A percentile compares a stretch with the other conserved stretches of the same genome.
Conservation (phyloP, 768 basidiomycete species). For the Cystofilobasidium ferigula region DNA sequence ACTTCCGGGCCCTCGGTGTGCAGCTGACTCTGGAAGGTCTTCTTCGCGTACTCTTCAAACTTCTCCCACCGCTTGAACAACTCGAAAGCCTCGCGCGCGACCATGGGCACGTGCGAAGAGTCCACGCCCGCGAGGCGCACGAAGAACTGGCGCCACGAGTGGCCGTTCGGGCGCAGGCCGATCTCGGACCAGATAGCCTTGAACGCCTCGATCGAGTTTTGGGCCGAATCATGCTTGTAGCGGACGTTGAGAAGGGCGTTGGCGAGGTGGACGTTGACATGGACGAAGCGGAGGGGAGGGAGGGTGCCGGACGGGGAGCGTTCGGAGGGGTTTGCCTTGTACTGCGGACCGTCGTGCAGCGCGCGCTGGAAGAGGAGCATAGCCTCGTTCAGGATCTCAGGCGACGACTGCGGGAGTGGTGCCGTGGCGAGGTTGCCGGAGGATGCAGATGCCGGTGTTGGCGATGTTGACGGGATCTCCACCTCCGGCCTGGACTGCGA, state of each 20-base stretch:
- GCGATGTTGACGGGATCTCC: slow-evolving; percentile 20
- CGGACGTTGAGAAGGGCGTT: slow-evolving; percentile 73
- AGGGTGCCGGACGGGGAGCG: slow-evolving; percentile 12
- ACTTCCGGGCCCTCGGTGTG: neutral
- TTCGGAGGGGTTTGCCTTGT: slow-evolving; percentile 2
- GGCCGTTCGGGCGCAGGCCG: slow-evolving; percentile 45
- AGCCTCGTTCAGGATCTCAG: slow-evolving; percentile 28
- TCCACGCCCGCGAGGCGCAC: slow-evolving; percentile 48
- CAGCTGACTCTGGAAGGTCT: neutral
- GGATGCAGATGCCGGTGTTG: neutral
- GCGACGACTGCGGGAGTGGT: slow-evolving; percentile 28
- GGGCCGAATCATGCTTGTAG: slow-evolving; percentile 49
- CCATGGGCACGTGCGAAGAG: slow-evolving; percentile 10
- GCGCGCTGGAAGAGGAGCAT: slow-evolving; percentile 25
- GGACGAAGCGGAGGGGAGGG: slow-evolving; percentile 50
- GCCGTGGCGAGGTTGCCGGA: slow-evolving; percentile 22
- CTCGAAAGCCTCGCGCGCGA: neutral
- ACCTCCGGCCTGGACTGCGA: slow-evolving; percentile 62
- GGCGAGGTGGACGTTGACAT: slow-evolving; percentile 52
- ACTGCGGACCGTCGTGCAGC: neutral
- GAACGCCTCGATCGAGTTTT: slow-evolving; percentile 46
- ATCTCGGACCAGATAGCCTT: slow-evolving; percentile 44
- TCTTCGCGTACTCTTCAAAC: slow-evolving; percentile 27
- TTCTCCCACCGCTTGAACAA: slow-evolving; percentile 15
- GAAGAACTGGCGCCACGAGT: slow-evolving; percentile 55